Base-by-base conservation (phyloP, 768 basidiomycete genomes). In the Suillus alpinus region DNA sequence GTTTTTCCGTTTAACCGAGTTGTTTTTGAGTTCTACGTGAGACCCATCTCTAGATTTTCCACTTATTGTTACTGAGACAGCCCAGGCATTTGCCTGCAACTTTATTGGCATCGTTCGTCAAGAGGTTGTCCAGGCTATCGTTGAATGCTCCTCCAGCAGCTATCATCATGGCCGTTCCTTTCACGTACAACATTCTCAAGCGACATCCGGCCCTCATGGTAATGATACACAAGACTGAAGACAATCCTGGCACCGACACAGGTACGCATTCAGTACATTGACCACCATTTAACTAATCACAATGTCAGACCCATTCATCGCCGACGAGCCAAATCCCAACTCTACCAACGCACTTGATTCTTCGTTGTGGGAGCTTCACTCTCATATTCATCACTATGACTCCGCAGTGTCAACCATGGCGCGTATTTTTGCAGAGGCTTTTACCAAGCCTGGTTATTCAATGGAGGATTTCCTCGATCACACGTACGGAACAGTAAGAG, bases 401-500 rank as follows among this genome's bases (percentile, higher is more conserved):
- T 77, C 91, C 1, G 83, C 86, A 1, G 89, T 96, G n/a, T 86
- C 92, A n/a, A 92, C 92, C 0, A 73, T 98, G 50, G 87, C 86
- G 32, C 88, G 88, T 68, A 88, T 99, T 58, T 92, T 97, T 66
- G 81, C 81, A 13, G 94, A 95, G 70, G 88, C 91, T 5, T 97
- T 99, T 76, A 98, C 94, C n/a, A 98, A 96, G 69, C 92, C 89
- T 18, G 81, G 80, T 39, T 98, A 95, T 73, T 78, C 85, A 14
- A 84, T 97, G 85, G 96, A 98, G 66, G 96, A 98, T 71, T 99
- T 98, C 73, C 73, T 98, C 70, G 97, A 98, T 72, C 96, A 98
- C 70, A 91, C 91, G 2, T 94, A 93, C 67, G 83, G 80, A 41
- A 93, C 92, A 65, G 92, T 94, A 66, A 58, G 86, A 73, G 39